Base-by-base conservation (phyloP, 495 filamentous ascomycete species). In the Penicillium flavigenum region DNA sequence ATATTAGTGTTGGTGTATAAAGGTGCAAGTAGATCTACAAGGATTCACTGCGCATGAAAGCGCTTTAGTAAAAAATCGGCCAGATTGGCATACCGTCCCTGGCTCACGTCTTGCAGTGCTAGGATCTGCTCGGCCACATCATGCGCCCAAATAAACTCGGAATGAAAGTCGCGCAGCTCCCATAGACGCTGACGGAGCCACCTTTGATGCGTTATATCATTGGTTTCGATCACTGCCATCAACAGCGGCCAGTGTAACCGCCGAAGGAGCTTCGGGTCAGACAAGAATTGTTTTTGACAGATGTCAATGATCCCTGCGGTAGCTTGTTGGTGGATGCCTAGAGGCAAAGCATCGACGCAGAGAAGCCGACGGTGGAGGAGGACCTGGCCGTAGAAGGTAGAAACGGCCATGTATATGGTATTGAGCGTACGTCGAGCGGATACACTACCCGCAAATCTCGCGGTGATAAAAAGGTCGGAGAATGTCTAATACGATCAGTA, bases 331-430 rank as follows among this genome's bases (percentile, higher is more conserved):
- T 74, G 67, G 22, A 79, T 41, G 7, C 63, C 51, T 3, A 66
- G 57, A 2, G 71, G 72, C 2, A 63, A 51, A 6, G 42, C 46
- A 16, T 61, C 50, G 7, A 62, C 60, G 22, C 59, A 64, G 7
- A 77, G 67, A 0, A 77, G 61, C 10, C 79, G 70, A 31, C 75
- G 77, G 46, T 78, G 70, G 43, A 77, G 72, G 4, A 82, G 61
- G 3, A 73, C 60, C 44, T 78, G 69, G 3, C 72, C 71, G 46
- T 80, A 76, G 43, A 76, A 79, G 19, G 71, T 72, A 42, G 66
- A 70, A 7, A 77, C 76, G 24, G 73, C 78, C 72, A 78, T 77
- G 32, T 78, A 74, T 26, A 79, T 71, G n/a, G 78, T 82, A 55
- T 73, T 69, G 20, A 78, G 60, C 4, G 75, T 71, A 19, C 79